Evolutionary conservation across 441 rosid species (phyloP).

Genomic region (Eutrema salsugineum): DNA sequence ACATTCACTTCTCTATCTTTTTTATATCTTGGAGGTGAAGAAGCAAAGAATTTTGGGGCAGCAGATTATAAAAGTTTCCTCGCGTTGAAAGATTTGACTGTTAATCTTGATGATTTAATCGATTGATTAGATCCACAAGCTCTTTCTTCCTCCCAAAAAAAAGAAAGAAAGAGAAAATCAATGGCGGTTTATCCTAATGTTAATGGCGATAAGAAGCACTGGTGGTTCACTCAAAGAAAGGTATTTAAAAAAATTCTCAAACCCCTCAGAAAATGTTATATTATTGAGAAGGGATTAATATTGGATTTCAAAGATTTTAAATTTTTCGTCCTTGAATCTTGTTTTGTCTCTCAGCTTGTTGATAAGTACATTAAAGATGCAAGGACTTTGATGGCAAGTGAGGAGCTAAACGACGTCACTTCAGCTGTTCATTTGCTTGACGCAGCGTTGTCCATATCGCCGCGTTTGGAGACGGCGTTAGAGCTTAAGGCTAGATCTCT

Average conservation of each 20-base stretch:
- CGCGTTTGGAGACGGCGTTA: constrained; percentile 60
- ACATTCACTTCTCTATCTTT: neutral
- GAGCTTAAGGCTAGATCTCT: constrained; percentile 73
- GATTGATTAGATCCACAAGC: neutral
- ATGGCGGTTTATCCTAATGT: constrained; percentile 51
- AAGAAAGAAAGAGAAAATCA: neutral
- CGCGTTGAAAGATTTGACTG: neutral
- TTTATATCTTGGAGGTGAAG: constrained; percentile 2
- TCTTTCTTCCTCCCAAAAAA: neutral
- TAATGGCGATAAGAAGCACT: constrained; percentile 59
- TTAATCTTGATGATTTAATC: neutral
- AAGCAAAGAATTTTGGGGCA: constrained; percentile 10
- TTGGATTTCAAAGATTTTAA: neutral
- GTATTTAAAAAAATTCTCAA: constrained; percentile 25
- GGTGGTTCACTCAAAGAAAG: constrained; percentile 93
- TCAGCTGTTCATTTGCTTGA: constrained; percentile 63
- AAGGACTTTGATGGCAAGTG: constrained; percentile 51
- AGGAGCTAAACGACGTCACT: constrained; percentile 49
- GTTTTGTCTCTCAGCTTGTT: constrained; percentile 39
- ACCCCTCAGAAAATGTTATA: neutral
- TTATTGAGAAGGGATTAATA: neutral
- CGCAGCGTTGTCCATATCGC: constrained; percentile 60
- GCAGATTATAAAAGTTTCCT: neutral
- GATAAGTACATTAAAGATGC: constrained; percentile 71
- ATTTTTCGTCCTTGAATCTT: neutral